Evolutionary conservation across 2,329 filamentous ascomycete species (phyloP).

Genomic region (Colletotrichum incanum): DNA sequence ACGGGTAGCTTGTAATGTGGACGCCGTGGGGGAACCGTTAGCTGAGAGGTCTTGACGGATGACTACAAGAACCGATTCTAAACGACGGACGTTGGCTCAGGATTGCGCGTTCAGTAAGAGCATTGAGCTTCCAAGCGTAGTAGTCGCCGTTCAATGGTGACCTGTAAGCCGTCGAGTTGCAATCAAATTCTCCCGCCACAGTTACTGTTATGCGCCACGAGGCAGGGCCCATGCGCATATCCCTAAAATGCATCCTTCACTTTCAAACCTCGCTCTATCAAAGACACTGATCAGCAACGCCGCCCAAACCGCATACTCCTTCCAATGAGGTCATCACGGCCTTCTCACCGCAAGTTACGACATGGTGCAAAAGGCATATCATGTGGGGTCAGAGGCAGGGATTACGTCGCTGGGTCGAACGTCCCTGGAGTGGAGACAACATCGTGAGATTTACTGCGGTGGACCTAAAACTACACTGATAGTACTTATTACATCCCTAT

Average conservation of each 20-base stretch:
- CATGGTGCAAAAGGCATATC: neutral
- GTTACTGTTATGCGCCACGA: neutral
- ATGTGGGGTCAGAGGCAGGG: neutral
- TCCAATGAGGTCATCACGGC: neutral
- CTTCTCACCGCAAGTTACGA: slow-evolving; percentile 3
- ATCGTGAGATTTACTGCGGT: too few species aligned
- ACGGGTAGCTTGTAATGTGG: slow-evolving; percentile 7
- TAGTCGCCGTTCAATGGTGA: too few species aligned
- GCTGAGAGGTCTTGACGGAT: neutral
- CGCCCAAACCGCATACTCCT: neutral
- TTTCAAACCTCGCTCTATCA: neutral
- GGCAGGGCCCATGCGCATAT: neutral
- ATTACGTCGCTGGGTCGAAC: neutral
- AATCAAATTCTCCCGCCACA: neutral
- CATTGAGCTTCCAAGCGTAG: neutral
- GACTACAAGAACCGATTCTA: neutral
- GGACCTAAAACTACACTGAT: too few species aligned
- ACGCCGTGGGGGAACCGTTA: neutral
- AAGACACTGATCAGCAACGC: neutral
- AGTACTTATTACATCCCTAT: too few species aligned
- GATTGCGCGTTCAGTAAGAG: neutral
- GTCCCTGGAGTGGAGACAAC: neutral
- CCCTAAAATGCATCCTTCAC: neutral
- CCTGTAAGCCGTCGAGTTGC: neutral
- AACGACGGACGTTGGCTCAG: neutral